Base-by-base conservation (phyloP, 1,284 basidiomycete species). In the Ceratobasidium sp. region DNA sequence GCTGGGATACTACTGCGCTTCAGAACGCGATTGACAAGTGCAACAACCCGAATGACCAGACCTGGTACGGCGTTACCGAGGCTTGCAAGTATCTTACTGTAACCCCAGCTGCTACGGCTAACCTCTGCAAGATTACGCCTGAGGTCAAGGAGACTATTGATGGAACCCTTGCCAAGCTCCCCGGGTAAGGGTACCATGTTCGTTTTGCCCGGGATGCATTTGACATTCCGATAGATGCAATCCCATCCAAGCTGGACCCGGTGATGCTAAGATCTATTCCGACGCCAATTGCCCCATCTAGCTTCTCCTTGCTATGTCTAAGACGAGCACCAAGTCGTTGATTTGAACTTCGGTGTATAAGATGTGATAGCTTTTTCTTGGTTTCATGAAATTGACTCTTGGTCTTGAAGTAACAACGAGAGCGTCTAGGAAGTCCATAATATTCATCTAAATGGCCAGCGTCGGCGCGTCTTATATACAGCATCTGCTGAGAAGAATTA, bases 11-110 rank as follows among this genome's bases (percentile, higher is more conserved):
- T 6, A 41, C 36, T 17, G 57, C 47, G 14, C 74, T 62, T 17
- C 86, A 88, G 78, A 82, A 82, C 50, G 86, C 86, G n/a, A 87
- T 88, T 75, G 84, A 87, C 79, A 77, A 84, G 31, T 88, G 87
- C 80, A 82, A 86, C 77, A 82, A 84, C 69, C 80, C 83, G 24
- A 83, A 81, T 47, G 81, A 84, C 73, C 79, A 81, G 11, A 85
- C 84, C 1, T 81, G 80, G 41, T 80, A 76, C 8, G 82, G 82
- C 45, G 80, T 84, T 19, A 83, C 86, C 1, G 84, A 84, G 62
- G 83, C 84, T 2, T 88, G 87, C 81, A 76, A 79, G 29, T 84
- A 80, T 79, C 79, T 81, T 2, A 60, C 78, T 15, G 73, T 72
- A 15, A 29, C 24, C 27, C 29, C 19, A 8, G 59, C 59, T 17